Conservation (phyloP, 805 yeast species). For the Candida bentonensis region DNA sequence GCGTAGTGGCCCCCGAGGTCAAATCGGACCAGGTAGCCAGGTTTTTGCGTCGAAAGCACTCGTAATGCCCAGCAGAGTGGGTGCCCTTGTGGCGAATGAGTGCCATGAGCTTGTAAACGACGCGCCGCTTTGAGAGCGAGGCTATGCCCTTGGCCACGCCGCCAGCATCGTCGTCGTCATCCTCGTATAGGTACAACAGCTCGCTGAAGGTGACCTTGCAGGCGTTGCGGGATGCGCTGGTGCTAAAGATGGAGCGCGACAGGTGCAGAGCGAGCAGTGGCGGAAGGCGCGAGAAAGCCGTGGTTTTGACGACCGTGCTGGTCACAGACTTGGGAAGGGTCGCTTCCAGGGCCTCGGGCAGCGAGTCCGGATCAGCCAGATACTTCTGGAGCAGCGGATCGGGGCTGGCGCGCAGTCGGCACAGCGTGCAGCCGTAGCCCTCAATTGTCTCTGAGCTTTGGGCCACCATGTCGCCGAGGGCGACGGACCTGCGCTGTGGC, state of each 20-base stretch:
- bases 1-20: not conserved
- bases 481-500: slow-evolving; percentile 39
- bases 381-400: slow-evolving; percentile 28
- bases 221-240: slow-evolving; percentile 54
- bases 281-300: slow-evolving; percentile 53
- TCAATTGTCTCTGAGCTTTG: slow-evolving; percentile 59
- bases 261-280: slow-evolving; percentile 64
- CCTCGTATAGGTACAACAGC: slow-evolving; percentile 26
- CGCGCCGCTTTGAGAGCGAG: slow-evolving; percentile 19
- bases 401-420: slow-evolving; percentile 34
- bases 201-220: slow-evolving; percentile 61
- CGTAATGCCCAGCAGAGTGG: slow-evolving; percentile 82
- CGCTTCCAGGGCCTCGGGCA: slow-evolving; percentile 29
- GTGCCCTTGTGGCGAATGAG: slow-evolving; percentile 79
- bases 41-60: slow-evolving; percentile 62
- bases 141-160: slow-evolving; percentile 10
- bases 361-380: slow-evolving; percentile 30
- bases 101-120: slow-evolving; percentile 49
- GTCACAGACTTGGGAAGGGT: slow-evolving; percentile 30
- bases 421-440: slow-evolving; percentile 59
- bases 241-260: slow-evolving; percentile 70
- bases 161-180: slow-evolving; percentile 16
- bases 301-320: slow-evolving; percentile 55
- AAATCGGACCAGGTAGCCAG: slow-evolving; percentile 13
- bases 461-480: slow-evolving; percentile 39